phyloP scores from a whole-genome alignment of 2,329 filamentous ascomycete species.

The Xylariaceae sp. region DNA sequence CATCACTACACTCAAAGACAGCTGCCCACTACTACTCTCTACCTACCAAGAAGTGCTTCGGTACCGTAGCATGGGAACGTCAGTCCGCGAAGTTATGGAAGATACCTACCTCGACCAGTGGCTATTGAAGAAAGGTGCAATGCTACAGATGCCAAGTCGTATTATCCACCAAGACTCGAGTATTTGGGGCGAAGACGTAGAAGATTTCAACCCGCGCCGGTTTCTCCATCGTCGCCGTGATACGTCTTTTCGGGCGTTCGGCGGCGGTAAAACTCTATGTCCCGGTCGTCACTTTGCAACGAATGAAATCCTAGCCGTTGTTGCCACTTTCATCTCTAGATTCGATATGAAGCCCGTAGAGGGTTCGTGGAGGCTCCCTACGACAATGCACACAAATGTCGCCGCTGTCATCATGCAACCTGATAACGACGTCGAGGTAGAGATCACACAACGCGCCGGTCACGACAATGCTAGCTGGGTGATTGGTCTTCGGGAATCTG shows the following conservation, averaged over 20 bases:
- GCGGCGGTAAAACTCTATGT: conserved; percentile 28
- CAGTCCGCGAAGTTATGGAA: conserved; percentile 30
- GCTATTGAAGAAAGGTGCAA: conserved; percentile 29
- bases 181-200: conserved; percentile 23
- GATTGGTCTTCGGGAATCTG: conserved; percentile 16
- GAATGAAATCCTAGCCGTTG: conserved; percentile 26
- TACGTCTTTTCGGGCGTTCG: conserved; percentile 27
- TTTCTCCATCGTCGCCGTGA: conserved; percentile 25
- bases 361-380: conserved; percentile 26
- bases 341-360: conserved; percentile 25
- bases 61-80: conserved; percentile 36
- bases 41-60: conserved; percentile 42
- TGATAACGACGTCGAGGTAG: conserved; percentile 23
- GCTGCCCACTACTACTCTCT: conserved; percentile 39
- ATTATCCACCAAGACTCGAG: conserved; percentile 24
- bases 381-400: conserved; percentile 27
- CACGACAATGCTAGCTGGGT: conserved; percentile 18
- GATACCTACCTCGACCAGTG: conserved; percentile 27
- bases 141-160: conserved; percentile 29
- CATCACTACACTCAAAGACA: conserved; percentile 33
- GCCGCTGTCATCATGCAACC: conserved; percentile 30
- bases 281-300: conserved; percentile 30
- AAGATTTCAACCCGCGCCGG: conserved; percentile 22
- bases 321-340: conserved; percentile 26
- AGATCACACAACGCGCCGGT: conserved; percentile 18